phyloP scores from a whole-genome alignment of 768 basidiomycete species.

The Calvatia gigantea region DNA sequence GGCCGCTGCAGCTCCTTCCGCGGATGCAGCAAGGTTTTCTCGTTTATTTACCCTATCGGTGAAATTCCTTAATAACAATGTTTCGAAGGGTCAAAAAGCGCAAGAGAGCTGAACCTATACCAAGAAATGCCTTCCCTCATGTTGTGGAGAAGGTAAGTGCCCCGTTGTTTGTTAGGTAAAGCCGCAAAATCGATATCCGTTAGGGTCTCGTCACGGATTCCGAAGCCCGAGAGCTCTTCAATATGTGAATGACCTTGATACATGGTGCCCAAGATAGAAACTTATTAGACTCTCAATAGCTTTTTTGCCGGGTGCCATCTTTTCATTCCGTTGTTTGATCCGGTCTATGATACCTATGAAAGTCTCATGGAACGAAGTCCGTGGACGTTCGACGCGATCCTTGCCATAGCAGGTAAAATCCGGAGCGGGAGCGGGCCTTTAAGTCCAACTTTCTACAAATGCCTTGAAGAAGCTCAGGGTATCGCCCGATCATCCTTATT shows the following conservation, averaged over 20 bases:
- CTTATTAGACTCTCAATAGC: slow-evolving; percentile 47
- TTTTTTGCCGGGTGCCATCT: slow-evolving; percentile 96
- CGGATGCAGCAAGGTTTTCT: slow-evolving; percentile 57
- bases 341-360: slow-evolving; percentile 90
- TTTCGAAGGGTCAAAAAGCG: slow-evolving; percentile 73
- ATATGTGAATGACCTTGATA: slow-evolving; percentile 60
- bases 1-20: slow-evolving; percentile 77
- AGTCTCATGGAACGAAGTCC: slow-evolving; percentile 88
- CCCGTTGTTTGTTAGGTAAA: slow-evolving; percentile 6
- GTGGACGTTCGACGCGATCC: slow-evolving; percentile 92
- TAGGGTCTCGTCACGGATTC: slow-evolving; percentile 81
- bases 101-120: slow-evolving; percentile 78
- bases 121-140: slow-evolving; percentile 83
- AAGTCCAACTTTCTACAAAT: slow-evolving; percentile 83
- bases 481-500: slow-evolving; percentile 93
- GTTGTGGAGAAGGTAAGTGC: slow-evolving; percentile 76
- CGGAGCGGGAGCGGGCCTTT: slow-evolving; percentile 86
- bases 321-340: slow-evolving; percentile 95
- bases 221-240: slow-evolving; percentile 88
- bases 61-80: slow-evolving; percentile 11
- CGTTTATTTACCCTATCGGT: slow-evolving; percentile 7
- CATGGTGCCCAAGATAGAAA: slow-evolving; percentile 19
- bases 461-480: slow-evolving; percentile 92
- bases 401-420: slow-evolving; percentile 91
- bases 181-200: not conserved